A percentile compares a stretch with the other conserved stretches of the same genome.
phyloP scores from a whole-genome alignment of 768 basidiomycete species.

The Melanogaster broomeanus region DNA sequence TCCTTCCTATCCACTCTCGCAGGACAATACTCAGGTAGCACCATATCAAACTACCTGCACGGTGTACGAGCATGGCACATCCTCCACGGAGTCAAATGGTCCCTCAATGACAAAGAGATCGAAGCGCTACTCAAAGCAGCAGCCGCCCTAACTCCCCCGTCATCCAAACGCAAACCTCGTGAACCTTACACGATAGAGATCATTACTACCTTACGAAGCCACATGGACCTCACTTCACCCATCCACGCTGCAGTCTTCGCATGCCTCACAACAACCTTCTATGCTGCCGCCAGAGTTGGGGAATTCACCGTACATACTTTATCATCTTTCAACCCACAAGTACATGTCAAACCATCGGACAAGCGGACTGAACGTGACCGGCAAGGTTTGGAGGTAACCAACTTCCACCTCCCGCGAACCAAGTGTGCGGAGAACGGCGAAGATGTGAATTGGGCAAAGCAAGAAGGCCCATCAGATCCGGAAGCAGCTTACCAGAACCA shows the following conservation, averaged over 20 bases:
- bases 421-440: conserved; percentile 13
- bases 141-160: no score
- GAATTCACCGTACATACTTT: neutral
- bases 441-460: conserved; percentile 11
- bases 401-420: conserved; percentile 13
- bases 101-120: no score
- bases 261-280: no score
- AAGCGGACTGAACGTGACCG: neutral
- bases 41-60: conserved; percentile 11
- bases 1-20: neutral
- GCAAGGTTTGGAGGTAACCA: conserved; percentile 25
- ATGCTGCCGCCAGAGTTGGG: no score
- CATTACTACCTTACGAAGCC: no score
- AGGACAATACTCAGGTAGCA: conserved; percentile 7
- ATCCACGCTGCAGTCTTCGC: no score
- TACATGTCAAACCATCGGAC: neutral
- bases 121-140: no score
- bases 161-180: no score
- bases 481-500: conserved; percentile 2
- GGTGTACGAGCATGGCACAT: no score
- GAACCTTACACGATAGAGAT: no score
- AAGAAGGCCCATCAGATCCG: conserved; percentile 10
- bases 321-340: neutral
- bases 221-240: no score
- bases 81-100: no score